Evolutionary conservation across 331 rosid genomes (phyloP), one percentile per base, ranked within the genome.

Genomic region (Acacia pycnantha): DNA sequence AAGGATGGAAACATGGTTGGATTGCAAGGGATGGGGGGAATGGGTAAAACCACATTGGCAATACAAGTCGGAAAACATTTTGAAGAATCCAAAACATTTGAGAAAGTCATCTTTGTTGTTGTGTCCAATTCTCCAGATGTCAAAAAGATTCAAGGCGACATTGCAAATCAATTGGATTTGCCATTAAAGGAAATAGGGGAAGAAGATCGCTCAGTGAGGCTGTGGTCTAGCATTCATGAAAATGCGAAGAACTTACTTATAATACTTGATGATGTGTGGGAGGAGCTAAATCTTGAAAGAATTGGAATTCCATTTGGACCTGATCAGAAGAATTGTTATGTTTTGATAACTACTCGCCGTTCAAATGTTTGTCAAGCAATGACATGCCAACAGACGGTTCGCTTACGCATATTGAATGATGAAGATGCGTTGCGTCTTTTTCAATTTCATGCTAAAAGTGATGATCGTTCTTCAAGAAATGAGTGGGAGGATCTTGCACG

Each of bases 341-440:
- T 68, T 68, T 2, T 68, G 15, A 68, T 37, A 19, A 68, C 73
- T 16, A 35, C 73, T 9, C 48, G 73, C 6, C 2, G 21, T 21
- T 68, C 8, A 35, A 68, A 19, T 37, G 48, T 37, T 68, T 68
- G 50, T 68, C 2, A 18, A 1, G 27, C 2, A 9, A 68, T 68
- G 73, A 5, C 0, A 37, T 68, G 73, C 27, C 50, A 68, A 18
- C 2, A 0, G 24, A 56, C 1, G n/a, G 18, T 85, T 43, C 37
- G 40, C 29, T 44, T 85, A 1, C 12, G 37, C 0, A 11, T 51
- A 33, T 85, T 85, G 48, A 7, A 19, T 0, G 68, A 51, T 0
- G 31, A 77, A 5, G 85, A 85, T 0, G 77, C 78, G 0, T 73
- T 79, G 81, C 4, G 0, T 26, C 22, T 85, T n/a, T 81, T 85